These are phyloP conservation scores for Daedaleopsis nitida DNA, from an alignment of 768 basidiomycete species.

Conservation along the genomic window DNA sequence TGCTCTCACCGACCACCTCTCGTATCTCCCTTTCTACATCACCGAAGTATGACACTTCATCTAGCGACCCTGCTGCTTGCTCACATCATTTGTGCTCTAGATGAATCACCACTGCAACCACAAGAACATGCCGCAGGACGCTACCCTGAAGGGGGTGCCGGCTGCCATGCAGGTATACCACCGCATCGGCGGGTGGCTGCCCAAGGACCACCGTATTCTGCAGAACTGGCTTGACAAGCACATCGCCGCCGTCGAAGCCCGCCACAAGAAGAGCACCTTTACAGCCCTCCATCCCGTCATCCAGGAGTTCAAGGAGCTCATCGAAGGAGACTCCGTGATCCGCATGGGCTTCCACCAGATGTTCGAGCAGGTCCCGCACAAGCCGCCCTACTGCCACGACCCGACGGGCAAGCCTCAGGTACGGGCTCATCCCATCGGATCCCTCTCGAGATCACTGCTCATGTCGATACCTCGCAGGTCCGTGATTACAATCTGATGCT, in stretches of 20 bases:
- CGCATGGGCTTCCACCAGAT: constrained; percentile 39
- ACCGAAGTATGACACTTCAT: no score
- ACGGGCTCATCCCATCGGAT: constrained; percentile 4
- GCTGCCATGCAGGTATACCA: not conserved
- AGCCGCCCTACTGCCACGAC: constrained; percentile 4
- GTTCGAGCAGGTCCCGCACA: constrained; percentile 32
- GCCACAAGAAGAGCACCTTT: not conserved
- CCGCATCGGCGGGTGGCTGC: constrained; percentile 6
- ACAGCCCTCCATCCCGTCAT: constrained; percentile 10
- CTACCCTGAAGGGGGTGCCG: no score
- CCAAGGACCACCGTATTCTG: not conserved
- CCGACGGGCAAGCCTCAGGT: constrained; percentile 16
- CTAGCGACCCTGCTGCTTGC: no score
- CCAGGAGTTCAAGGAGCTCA: constrained; percentile 30
- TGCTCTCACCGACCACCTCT: no score
- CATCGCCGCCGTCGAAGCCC: not conserved
- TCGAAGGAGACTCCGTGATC: constrained; percentile 30
- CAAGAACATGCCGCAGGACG: no score
- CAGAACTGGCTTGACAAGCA: not conserved
- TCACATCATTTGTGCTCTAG: no score
- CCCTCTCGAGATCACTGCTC: no score
- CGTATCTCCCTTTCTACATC: no score
- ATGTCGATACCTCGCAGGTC: no score
- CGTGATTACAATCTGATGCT: constrained; percentile 45
- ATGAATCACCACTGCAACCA: no score